These are phyloP conservation scores for Saccharomycopsis malanga DNA, from an alignment of 805 yeast species.

Conservation along the genomic window DNA sequence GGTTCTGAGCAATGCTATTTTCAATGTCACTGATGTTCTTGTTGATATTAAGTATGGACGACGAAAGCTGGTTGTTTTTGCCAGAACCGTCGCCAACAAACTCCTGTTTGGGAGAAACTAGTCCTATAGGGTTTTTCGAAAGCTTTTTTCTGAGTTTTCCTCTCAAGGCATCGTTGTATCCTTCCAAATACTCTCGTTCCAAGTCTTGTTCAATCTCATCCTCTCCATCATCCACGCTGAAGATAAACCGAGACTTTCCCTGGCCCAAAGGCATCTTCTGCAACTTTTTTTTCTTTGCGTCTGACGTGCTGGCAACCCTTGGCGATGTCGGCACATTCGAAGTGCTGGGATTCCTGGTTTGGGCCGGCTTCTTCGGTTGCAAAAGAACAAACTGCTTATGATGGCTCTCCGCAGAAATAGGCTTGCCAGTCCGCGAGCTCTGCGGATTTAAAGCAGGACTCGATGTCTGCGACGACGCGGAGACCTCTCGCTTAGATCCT, in stretches of 20 bases:
- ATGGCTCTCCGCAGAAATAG: constrained; percentile 1
- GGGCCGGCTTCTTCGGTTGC: constrained; percentile 11
- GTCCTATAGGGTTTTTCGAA: constrained; percentile 21
- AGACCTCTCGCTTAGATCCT: not conserved
- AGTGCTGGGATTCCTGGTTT: constrained; percentile 9
- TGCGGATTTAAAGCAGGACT: constrained; percentile 6
- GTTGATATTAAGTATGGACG: not conserved
- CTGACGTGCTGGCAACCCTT: constrained; percentile 3
- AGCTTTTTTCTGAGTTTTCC: constrained; percentile 34
- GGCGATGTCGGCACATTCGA: constrained; percentile 1
- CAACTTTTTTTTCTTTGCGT: constrained; percentile 13
- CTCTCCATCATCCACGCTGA: constrained; percentile 78
- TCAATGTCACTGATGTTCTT: constrained; percentile 18
- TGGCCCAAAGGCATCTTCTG: constrained; percentile 18
- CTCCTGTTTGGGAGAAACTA: constrained; percentile 11
- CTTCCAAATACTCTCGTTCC: constrained; percentile 59
- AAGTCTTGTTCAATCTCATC: constrained; percentile 60
- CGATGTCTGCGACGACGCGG: not conserved
- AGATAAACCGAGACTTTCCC: constrained; percentile 32
- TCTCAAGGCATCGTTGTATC: constrained; percentile 63
- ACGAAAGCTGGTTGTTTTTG: not conserved
- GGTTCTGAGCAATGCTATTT: constrained; percentile 22
- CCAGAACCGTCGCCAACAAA: not conserved
- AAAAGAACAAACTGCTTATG: constrained; percentile 17
- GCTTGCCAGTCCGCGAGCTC: not conserved